Evolutionary conservation across 169 alveolate genomes (phyloP).

Genomic region (Eimeria falciformis): DNA sequence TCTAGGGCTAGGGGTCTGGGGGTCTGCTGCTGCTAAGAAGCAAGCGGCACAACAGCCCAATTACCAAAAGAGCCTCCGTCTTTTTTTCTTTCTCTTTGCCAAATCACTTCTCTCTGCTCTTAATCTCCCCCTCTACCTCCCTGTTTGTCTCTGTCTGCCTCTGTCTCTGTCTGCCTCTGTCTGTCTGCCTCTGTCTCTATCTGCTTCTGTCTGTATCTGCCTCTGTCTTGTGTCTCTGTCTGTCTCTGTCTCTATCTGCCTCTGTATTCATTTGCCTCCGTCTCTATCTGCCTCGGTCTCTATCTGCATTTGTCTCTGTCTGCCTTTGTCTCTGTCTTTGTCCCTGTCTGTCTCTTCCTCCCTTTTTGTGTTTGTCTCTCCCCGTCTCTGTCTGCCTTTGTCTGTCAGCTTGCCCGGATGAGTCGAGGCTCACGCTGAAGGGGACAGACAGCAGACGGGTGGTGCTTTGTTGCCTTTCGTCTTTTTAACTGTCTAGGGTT

Average conservation of each 20-base stretch:
- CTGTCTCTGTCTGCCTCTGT: too few species aligned
- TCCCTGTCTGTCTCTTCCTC: background rate
- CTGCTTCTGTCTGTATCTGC: background rate
- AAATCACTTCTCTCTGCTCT: too few species aligned
- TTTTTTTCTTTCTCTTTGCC: background rate
- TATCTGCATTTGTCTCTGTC: background rate
- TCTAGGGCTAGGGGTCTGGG: background rate
- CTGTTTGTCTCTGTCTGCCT: background rate
- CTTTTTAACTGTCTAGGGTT: too few species aligned
- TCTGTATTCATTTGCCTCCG: background rate
- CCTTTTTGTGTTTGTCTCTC: background rate
- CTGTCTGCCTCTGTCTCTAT: background rate
- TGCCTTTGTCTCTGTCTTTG: background rate
- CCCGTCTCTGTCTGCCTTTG: background rate
- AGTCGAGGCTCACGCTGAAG: background rate
- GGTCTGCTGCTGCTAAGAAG: too few species aligned
- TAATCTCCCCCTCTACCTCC: too few species aligned
- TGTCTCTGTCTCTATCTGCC: background rate
- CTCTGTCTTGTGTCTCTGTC: too few species aligned
- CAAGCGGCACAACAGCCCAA: too few species aligned
- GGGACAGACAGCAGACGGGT: too few species aligned
- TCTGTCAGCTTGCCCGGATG: background rate
- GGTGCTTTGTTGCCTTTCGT: too few species aligned
- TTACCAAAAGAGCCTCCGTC: too few species aligned
- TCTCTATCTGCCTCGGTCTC: background rate